A percentile compares a stretch with the other conserved stretches of the same genome.
phyloP scores from a whole-genome alignment of 371 early-diverging fungal species.

The Mortierella sp. region DNA sequence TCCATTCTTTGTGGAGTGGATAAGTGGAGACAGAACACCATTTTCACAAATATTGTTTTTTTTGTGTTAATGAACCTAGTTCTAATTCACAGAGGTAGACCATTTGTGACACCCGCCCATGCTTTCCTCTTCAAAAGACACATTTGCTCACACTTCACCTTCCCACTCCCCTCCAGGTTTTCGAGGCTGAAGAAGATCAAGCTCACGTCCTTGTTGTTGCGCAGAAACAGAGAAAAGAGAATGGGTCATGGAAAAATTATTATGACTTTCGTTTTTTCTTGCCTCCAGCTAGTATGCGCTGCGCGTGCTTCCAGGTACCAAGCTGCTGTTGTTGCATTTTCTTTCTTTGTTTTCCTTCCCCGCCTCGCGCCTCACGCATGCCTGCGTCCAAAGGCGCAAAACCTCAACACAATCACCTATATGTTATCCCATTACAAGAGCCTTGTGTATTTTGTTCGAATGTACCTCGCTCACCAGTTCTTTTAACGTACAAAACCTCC shows the following conservation, averaged over 20 bases:
- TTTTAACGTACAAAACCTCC: not conserved
- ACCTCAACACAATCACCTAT: no score
- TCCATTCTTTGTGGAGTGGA: not conserved
- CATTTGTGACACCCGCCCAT: not conserved
- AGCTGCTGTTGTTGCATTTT: not conserved
- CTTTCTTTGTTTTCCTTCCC: not conserved
- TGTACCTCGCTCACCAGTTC: not conserved
- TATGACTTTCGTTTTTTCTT: not conserved
- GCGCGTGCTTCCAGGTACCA: not conserved
- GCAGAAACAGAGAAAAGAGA: not conserved
- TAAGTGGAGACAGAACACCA: not conserved
- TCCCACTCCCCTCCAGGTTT: not conserved
- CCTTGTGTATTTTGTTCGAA: not conserved
- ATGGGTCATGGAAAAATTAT: not conserved
- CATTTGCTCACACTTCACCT: not conserved
- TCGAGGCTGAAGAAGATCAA: no score
- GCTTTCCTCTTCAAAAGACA: not conserved
- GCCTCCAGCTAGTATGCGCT: not conserved
- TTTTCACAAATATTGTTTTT: not conserved
- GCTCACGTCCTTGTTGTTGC: not conserved
- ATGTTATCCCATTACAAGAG: not conserved
- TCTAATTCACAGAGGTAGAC: not conserved
- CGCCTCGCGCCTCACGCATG: not conserved
- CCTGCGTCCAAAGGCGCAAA: not conserved
- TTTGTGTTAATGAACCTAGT: not conserved